Conservation (phyloP, 345 rosid genomes). For the Fremontodendron californicum region DNA sequence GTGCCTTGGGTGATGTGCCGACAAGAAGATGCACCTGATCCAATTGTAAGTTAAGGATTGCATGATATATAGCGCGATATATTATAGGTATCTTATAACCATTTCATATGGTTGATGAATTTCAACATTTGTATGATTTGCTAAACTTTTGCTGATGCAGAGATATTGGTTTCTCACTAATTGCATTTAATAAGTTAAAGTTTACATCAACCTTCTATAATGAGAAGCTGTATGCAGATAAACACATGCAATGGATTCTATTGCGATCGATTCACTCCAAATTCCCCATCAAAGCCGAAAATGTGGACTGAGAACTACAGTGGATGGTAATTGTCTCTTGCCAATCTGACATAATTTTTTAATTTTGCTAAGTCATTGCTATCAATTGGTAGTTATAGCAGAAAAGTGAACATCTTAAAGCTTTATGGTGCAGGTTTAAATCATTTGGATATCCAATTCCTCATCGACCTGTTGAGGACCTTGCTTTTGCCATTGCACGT, state of each 20-base stretch:
- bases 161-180: background rate
- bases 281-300: slow-evolving; percentile 56
- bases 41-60: slow-evolving; percentile 33
- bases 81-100: background rate
- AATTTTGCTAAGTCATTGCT: background rate
- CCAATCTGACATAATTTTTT: background rate
- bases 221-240: slow-evolving; percentile 36
- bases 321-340: slow-evolving; percentile 45
- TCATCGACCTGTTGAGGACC: slow-evolving; percentile 62
- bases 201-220: background rate
- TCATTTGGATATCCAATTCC: slow-evolving; percentile 65
- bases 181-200: background rate
- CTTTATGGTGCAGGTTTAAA: slow-evolving; percentile 40
- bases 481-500: slow-evolving; percentile 63
- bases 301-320: slow-evolving; percentile 69
- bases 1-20: slow-evolving; percentile 72
- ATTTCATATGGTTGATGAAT: background rate
- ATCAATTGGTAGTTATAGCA: background rate
- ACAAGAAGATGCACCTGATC: slow-evolving; percentile 62
- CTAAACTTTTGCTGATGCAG: background rate
- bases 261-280: slow-evolving; percentile 51
- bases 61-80: background rate
- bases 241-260: slow-evolving; percentile 73
- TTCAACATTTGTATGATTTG: background rate
- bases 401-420: background rate